Evolutionary conservation across 116 monocot genomes (phyloP), one percentile per base, ranked within the genome.

Genomic region (Trichopus zeylanicus): DNA sequence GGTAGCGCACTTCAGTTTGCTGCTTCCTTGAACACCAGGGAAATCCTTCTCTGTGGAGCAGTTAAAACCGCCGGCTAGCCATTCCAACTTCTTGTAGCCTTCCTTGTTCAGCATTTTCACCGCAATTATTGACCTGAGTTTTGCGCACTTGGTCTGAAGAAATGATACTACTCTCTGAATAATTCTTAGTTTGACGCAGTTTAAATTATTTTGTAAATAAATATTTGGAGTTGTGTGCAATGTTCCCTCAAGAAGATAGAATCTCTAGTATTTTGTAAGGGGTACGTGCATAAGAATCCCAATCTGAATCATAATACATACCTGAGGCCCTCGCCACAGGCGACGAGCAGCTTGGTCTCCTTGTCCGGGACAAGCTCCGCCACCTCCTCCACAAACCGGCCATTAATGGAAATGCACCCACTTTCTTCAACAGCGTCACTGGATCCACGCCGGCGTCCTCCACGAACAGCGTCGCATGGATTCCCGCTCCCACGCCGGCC

Each of bases 241-340:
- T n/a, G n/a, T n/a, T n/a, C n/a, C n/a, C n/a, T n/a, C n/a, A n/a
- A n/a, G n/a, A n/a, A n/a, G n/a, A n/a, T n/a, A n/a, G n/a, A n/a
- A n/a, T n/a, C n/a, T n/a, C n/a, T n/a, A n/a, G n/a, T n/a, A n/a
- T n/a, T n/a, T n/a, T n/a, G n/a, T n/a, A n/a, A n/a, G n/a, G n/a
- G n/a, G n/a, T n/a, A n/a, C n/a, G n/a, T n/a, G n/a, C n/a, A 39
- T 11, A 42, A 21, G 29, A 27, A 29, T 21, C 13, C 27, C 47
- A 25, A 51, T 25, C 24, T 33, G 9, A n/a, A 20, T 24, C 2
- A 8, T 33, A 19, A 70, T 13, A 51, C 9, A 30, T 62, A 81
- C 92, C 93, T 79, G 46, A 89, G 76, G 7, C 95, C 95, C 53
- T 95, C 95, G 1, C 95, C 95, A 33, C 87, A 95, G 26, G 90